Percentiles rank a stretch among this genome's conserved stretches.
phyloP scores from a whole-genome alignment of 1,139 yeast genomes.

The Taiozyma sp. region DNA sequence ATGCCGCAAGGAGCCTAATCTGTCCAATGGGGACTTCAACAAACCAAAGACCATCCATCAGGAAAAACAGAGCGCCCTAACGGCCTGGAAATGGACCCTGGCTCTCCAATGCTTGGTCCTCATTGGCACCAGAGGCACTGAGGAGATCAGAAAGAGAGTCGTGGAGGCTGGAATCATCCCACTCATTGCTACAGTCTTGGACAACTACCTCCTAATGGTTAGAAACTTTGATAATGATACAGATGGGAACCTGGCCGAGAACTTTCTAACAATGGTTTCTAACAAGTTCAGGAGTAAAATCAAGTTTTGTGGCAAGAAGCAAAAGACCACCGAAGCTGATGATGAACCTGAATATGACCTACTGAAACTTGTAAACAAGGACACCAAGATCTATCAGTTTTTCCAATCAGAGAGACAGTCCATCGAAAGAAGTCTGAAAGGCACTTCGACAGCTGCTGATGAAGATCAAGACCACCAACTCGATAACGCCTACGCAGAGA shows the following conservation, averaged over 20 bases:
- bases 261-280: slow-evolving; percentile 7
- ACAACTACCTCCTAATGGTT: slow-evolving; percentile 54
- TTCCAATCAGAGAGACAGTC: neutral
- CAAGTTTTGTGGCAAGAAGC: neutral
- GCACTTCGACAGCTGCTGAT: neutral
- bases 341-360: neutral
- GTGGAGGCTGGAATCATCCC: slow-evolving; percentile 92
- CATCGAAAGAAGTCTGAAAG: neutral
- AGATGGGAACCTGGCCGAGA: slow-evolving; percentile 18
- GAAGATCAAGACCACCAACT: slow-evolving; percentile 3
- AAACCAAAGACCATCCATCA: slow-evolving; percentile 22
- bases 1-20: slow-evolving; percentile 34
- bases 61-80: slow-evolving; percentile 40
- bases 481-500: neutral
- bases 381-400: slow-evolving; percentile 3
- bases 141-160: slow-evolving; percentile 73
- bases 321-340: neutral
- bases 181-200: slow-evolving; percentile 84
- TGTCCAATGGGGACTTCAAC: slow-evolving; percentile 1
- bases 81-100: slow-evolving; percentile 96
- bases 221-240: slow-evolving; percentile 29
- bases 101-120: slow-evolving; percentile 89
- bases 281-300: neutral
- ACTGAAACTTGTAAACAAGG: neutral
- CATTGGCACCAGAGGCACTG: slow-evolving; percentile 91